These are phyloP conservation scores for Trametes gibbosa DNA, from an alignment of 768 basidiomycete genomes.

Conservation along the genomic window DNA sequence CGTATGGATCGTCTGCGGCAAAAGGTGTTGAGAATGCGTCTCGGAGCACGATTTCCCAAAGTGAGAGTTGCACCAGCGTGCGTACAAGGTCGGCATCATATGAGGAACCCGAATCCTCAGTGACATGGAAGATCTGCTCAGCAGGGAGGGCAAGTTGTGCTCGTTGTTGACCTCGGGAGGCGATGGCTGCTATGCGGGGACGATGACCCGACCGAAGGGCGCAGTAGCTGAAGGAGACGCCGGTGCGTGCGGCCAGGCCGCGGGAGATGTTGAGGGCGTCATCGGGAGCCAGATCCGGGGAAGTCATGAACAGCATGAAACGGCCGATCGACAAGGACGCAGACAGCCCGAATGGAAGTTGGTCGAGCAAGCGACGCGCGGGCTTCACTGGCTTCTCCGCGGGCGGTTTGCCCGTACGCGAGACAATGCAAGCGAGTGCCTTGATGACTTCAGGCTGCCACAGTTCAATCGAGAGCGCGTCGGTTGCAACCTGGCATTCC, in stretches of 20 bases:
- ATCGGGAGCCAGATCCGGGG: conserved; percentile 76
- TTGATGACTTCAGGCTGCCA: conserved; percentile 62
- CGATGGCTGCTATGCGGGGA: conserved; percentile 28
- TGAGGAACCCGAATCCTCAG: conserved; percentile 37
- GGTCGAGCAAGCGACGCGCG: conserved; percentile 31
- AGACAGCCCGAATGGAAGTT: conserved; percentile 54
- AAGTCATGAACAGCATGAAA: conserved; percentile 66
- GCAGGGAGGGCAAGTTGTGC: conserved; percentile 52
- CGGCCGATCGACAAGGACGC: conserved; percentile 57
- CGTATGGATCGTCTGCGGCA: conserved; percentile 62
- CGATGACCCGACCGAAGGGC: conserved; percentile 37
- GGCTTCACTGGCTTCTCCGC: conserved; percentile 2
- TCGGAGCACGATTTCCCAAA: conserved; percentile 53
- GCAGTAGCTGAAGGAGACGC: conserved; percentile 55
- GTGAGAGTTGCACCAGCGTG: conserved; percentile 41
- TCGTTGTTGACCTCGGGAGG: conserved; percentile 43
- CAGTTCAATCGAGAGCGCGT: conserved; percentile 61
- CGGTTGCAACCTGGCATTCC: conserved; percentile 49
- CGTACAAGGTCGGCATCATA: conserved; percentile 31
- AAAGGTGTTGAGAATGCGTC: conserved; percentile 65
- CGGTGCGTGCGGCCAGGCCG: conserved; percentile 59
- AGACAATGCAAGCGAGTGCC: conserved; percentile 49
- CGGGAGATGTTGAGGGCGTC: conserved; percentile 65
- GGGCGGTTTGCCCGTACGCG: not conserved
- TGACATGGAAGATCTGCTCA: conserved; percentile 47